Percentiles rank a stretch among this genome's conserved stretches.
Conservation (phyloP, 306 rosid species). For the Prunus armeniaca region DNA sequence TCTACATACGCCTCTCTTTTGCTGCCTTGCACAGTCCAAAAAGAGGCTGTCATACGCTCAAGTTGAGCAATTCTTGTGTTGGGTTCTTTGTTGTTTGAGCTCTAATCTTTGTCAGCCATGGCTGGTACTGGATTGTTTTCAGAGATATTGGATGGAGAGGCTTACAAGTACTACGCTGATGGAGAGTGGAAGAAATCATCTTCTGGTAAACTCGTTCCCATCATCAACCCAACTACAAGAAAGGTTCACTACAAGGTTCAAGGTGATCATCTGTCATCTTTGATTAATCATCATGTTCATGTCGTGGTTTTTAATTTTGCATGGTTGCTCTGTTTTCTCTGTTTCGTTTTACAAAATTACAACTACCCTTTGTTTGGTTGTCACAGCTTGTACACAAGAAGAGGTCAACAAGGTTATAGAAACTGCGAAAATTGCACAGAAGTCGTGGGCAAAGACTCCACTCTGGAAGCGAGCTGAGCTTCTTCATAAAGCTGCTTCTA, state of each 20-base stretch:
- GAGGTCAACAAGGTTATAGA: conserved; percentile 94
- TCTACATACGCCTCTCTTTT: background rate
- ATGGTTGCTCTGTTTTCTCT: background rate
- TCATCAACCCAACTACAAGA: conserved; percentile 83
- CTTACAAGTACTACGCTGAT: conserved; percentile 73
- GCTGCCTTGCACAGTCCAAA: background rate
- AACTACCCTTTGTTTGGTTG: conserved; percentile 10
- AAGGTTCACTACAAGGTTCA: conserved; percentile 91
- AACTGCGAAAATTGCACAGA: conserved; percentile 76
- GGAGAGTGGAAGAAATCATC: conserved; percentile 89
- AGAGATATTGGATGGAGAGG: conserved; percentile 79
- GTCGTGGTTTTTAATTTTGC: background rate
- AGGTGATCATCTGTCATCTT: conserved; percentile 38
- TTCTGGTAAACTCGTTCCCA: conserved; percentile 74
- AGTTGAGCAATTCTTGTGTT: background rate
- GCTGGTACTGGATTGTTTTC: conserved; percentile 72
- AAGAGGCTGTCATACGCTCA: too few species aligned
- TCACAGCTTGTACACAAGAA: conserved; percentile 84
- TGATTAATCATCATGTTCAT: background rate
- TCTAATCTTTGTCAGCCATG: conserved; percentile 26
- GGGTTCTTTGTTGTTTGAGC: background rate
- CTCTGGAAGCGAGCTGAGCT: conserved; percentile 95
- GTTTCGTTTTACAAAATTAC: background rate
- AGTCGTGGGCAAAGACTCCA: conserved; percentile 97
- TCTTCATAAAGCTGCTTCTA: conserved; percentile 94